Evolutionary conservation across 2,329 filamentous ascomycete genomes (phyloP).

Genomic region (Balansia obtecta): DNA sequence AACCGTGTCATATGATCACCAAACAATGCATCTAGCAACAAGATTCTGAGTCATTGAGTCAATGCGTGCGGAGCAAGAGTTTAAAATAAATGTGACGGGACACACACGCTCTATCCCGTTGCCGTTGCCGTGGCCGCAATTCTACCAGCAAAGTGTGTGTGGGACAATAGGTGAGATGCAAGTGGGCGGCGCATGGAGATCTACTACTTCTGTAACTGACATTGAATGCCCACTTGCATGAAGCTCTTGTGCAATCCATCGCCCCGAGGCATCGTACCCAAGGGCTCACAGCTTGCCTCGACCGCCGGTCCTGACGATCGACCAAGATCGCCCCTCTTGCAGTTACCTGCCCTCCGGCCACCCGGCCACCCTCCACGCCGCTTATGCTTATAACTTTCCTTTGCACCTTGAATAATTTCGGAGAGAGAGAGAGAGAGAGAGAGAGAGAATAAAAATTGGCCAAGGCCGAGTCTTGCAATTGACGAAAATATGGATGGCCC

Average conservation of each 20-base stretch:
- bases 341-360: slow-evolving; percentile 5
- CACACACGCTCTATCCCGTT: background rate
- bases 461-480: background rate
- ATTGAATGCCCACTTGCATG: background rate
- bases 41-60: background rate
- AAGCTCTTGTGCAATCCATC: background rate
- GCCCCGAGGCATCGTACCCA: background rate
- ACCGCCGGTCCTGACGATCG: background rate
- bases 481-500: background rate
- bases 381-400: background rate
- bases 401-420: background rate
- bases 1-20: background rate
- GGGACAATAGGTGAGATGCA: no score
- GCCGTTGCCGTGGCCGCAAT: background rate
- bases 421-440: background rate
- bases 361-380: slow-evolving; percentile 2
- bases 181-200: no score
- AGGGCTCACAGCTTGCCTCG: background rate
- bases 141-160: no score
- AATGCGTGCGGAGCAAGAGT: background rate
- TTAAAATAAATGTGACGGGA: background rate
- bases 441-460: background rate
- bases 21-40: background rate
- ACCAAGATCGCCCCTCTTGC: background rate
- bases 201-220: background rate